These are phyloP conservation scores for Zea luxurians DNA, from an alignment of 176 grass and related monocot genomes.

Conservation along the genomic window DNA sequence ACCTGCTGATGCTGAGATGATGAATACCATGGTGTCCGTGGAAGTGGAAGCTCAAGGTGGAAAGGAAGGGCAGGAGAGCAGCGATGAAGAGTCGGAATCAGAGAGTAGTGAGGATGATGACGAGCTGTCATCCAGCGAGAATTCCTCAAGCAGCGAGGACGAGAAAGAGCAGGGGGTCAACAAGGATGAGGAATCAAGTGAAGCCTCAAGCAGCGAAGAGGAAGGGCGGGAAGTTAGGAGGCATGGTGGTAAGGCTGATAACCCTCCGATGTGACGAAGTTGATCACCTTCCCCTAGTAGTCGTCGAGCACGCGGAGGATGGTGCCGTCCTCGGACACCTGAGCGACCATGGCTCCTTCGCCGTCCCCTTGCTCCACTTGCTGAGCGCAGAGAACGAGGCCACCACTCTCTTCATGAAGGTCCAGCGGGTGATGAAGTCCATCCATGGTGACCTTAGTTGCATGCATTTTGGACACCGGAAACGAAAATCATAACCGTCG, in stretches of 20 bases:
- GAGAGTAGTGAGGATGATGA: constrained; percentile 26
- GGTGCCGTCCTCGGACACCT: constrained; percentile 57
- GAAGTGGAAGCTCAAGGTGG: constrained; percentile 1
- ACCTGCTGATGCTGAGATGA: constrained; percentile 18
- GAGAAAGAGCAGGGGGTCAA: constrained; percentile 32
- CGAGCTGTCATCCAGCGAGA: constrained; percentile 39
- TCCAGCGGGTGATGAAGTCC: constrained; percentile 42
- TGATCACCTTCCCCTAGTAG: too few relatives aligned
- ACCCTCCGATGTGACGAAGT: too few relatives aligned
- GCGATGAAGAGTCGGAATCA: constrained; percentile 32
- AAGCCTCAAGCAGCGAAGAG: constrained; percentile 42
- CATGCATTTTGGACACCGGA: background rate
- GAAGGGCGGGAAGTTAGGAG: constrained; percentile 34
- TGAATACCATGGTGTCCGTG: background rate
- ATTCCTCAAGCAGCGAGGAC: constrained; percentile 38
- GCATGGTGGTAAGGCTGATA: background rate
- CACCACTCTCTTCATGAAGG: constrained; percentile 38
- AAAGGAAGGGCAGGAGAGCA: constrained; percentile 31
- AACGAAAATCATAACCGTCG: background rate
- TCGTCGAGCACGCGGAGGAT: too few relatives aligned
- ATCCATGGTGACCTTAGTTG: constrained; percentile 48
- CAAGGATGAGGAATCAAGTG: constrained; percentile 43
- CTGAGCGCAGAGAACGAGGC: constrained; percentile 48
- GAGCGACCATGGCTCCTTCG: constrained; percentile 46
- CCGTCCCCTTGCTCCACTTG: background rate